Percentiles rank a stretch among this genome's conserved stretches.
Conservation (phyloP, 176 grass and related monocot species). For the Hordeum vulgare region DNA sequence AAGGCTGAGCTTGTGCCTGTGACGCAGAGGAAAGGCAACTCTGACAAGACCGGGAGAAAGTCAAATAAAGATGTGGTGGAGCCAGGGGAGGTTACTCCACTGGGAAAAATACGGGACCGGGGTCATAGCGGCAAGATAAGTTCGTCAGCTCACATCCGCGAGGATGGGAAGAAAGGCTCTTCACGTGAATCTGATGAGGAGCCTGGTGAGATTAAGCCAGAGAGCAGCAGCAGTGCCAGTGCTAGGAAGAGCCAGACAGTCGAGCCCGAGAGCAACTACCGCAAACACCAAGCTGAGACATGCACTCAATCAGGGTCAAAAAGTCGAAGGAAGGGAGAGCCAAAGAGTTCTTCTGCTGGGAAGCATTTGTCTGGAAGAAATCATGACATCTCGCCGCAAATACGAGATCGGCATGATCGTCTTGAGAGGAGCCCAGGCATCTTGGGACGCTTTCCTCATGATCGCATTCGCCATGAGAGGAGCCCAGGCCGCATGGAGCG, state of each 20-base stretch:
- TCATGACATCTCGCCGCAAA: conserved; percentile 27
- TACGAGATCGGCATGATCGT: conserved; percentile 41
- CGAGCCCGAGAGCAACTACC: conserved; percentile 44
- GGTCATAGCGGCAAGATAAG: conserved; percentile 29
- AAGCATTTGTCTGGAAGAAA: conserved; percentile 47
- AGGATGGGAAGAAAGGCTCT: conserved; percentile 37
- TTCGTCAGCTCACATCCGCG: conserved; percentile 14
- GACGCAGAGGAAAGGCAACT: conserved; percentile 32
- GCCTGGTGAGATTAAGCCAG: conserved; percentile 73
- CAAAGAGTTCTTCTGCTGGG: conserved; percentile 33
- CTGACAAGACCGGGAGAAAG: conserved; percentile 22
- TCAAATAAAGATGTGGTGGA: conserved; percentile 24
- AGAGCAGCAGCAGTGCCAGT: conserved; percentile 48
- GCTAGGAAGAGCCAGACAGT: conserved; percentile 28
- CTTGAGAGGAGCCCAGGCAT: conserved; percentile 39
- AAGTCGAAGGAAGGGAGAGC: conserved; percentile 50
- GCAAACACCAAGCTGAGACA: conserved; percentile 42
- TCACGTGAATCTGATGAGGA: conserved; percentile 47
- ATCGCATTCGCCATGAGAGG: conserved; percentile 46
- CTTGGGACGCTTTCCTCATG: conserved; percentile 51
- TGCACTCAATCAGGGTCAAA: conserved; percentile 47
- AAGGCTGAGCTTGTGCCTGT: conserved; percentile 17
- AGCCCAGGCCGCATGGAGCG: conserved; percentile 40
- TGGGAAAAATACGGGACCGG: conserved; percentile 23
- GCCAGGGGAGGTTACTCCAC: conserved; percentile 25